These are phyloP conservation scores for Metschnikowia peoriensis DNA, from an alignment of 805 yeast species.

Conservation along the genomic window DNA sequence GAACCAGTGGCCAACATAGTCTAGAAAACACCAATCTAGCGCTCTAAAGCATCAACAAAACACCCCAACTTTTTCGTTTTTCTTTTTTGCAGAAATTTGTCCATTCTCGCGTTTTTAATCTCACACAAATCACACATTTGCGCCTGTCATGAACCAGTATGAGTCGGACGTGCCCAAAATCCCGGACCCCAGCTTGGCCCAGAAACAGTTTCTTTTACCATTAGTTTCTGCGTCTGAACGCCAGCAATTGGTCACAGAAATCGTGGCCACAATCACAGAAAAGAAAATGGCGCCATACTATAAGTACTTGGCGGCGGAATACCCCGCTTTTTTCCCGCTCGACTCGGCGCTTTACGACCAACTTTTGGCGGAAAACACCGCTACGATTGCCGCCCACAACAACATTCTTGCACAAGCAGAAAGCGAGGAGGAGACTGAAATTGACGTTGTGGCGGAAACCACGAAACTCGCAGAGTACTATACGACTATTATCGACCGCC, in stretches of 20 bases:
- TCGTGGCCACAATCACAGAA: slow-evolving; percentile 53
- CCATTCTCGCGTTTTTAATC: too few species aligned
- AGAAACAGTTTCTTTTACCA: slow-evolving; percentile 63
- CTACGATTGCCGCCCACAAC: slow-evolving; percentile 52
- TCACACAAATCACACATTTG: neutral
- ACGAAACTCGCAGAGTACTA: slow-evolving; percentile 84
- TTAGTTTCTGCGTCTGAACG: slow-evolving; percentile 33
- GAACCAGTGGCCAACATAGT: too few species aligned
- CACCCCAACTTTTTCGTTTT: neutral
- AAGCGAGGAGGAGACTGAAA: slow-evolving; percentile 80
- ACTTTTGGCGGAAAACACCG: slow-evolving; percentile 53
- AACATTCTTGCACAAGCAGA: slow-evolving; percentile 51
- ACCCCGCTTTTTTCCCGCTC: slow-evolving; percentile 45
- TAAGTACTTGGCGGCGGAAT: slow-evolving; percentile 49
- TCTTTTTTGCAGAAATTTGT: neutral
- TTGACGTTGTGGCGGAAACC: slow-evolving; percentile 75
- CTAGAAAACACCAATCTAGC: too few species aligned
- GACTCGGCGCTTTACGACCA: slow-evolving; percentile 57
- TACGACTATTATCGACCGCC: slow-evolving; percentile 77
- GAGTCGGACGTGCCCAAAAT: slow-evolving; percentile 55
- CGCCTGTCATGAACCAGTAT: slow-evolving; percentile 22
- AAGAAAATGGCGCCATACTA: slow-evolving; percentile 83
- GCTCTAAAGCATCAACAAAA: too few species aligned
- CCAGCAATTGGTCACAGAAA: slow-evolving; percentile 38
- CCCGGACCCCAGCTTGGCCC: slow-evolving; percentile 84